phyloP scores from a whole-genome alignment of 148 eudicot species.

The Vaccinium vitisidaea region DNA sequence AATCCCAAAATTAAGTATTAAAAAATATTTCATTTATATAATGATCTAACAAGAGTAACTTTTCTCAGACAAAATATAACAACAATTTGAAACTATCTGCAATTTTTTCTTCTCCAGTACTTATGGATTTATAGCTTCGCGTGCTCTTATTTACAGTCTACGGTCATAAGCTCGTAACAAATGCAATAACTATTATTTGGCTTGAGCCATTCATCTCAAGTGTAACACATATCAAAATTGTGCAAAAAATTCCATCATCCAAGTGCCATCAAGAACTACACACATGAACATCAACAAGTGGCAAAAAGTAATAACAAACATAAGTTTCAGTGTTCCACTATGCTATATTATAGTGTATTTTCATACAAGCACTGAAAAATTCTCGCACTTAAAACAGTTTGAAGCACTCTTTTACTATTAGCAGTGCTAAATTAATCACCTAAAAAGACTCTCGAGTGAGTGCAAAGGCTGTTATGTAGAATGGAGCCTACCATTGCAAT shows the following conservation, averaged over 20 bases:
- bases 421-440: not conserved
- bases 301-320: not conserved
- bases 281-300: not conserved
- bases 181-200: not conserved
- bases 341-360: not conserved
- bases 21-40: not conserved
- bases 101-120: too few species aligned
- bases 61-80: not conserved
- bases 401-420: not conserved
- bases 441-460: not conserved
- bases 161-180: not conserved
- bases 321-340: not conserved
- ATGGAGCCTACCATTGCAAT: not conserved
- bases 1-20: too few species aligned
- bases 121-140: too few species aligned
- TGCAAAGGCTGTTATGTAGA: not conserved
- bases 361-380: not conserved
- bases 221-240: not conserved
- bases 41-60: not conserved
- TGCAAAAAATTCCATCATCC: not conserved
- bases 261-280: not conserved
- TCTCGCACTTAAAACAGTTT: not conserved
- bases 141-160: too few species aligned
- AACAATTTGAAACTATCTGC: not conserved
- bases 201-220: not conserved